Evolutionary conservation across 2,329 filamentous ascomycete genomes (phyloP), one percentile per base, ranked within the genome.

Genomic region (Ceratocystis cubensis): DNA sequence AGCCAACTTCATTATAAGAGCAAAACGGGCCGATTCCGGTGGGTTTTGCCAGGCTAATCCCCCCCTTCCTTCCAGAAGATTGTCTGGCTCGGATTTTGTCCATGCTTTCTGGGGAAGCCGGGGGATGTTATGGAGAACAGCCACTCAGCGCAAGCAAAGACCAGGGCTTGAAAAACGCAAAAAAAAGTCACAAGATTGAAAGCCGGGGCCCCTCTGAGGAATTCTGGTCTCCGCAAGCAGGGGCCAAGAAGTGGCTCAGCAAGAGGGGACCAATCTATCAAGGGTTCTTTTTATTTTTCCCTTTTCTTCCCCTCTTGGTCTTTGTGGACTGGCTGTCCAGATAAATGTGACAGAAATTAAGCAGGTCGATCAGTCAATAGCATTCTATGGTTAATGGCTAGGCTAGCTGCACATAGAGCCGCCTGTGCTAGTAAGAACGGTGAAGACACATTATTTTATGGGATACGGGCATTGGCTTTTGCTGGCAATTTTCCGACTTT

Each of bases 91-190:
- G 13, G 13, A 10, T 28, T 25, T 53, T 53, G 53, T 33, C 53
- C 5, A 30, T 59, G 53, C 28, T 37, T 59, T 59, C 53, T 57
- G 53, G 53, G 53, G 53, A 57, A 57, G 53, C 25, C 53, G 53
- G 53, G 53, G 53, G 28, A 33, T 33, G 15, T 17, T 17, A 33
- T 17, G 15, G 53, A 25, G 28, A 33, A 22, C 13, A 30, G 30
- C 46, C 22, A 22, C 17, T 13, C 53, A 33, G 53, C 2, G 30
- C 8, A 28, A 30, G 22, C 7, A 57, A 30, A 56, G 20, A 15
- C 50, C 7, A 56, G 6, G 20, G 22, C 22, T 2, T 25, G 25
- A 56, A 22, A 30, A 57, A 57, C 5, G 10, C 53, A 22, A n/a
- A 22, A 15, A 30, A n/a, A 30, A 28, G 53, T 57, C 53, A 57